Base-by-base conservation (phyloP, 176 grass and related monocot genomes). In the Aegilops speltoides region DNA sequence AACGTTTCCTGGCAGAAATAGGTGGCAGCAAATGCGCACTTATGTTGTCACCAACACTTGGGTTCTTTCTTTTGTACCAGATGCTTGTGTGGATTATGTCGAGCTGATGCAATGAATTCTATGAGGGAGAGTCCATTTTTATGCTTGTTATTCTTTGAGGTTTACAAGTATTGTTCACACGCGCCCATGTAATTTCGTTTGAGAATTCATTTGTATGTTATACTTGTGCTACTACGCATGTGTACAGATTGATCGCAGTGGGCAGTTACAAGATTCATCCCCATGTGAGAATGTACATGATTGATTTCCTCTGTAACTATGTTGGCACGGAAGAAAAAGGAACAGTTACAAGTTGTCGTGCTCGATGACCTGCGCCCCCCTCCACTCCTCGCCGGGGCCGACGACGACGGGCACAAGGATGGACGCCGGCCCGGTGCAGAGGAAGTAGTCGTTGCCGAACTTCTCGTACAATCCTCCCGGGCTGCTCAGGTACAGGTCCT, bases 291-390 rank as follows among this genome's bases (percentile, higher is more conserved):
- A 83, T 50, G 73, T 72, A 79, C 81, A 79, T 28, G 52, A 26
- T 22, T 48, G 43, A 48, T 54, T 54, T 41, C 38, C 10, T 41
- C 7, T 20, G 7, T 45, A 19, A 83, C 38, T 60, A 4, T 69
- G 62, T 40, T 72, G 4, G 41, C 8, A 3, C 22, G 4, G 15
- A 1, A 16, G 15, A 17, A 22, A 59, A 17, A 28, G 1, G 4
- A 37, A 2, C 23, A 73, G 57, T 81, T 94, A 98, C 86, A 98
- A 87, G 80, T 98, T 98, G 84, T 98, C 96, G 88, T 98, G 96
- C 76, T 98, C 93, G 76, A 98, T 96, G 40, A 94, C 92, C 84
- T 96, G 93, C 22, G 96, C 96, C 20, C 82, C 96, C 90, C 73
- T 91, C 96, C 93, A 98, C 86, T 94, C 90, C 32, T 96, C 88